Evolutionary conservation across 148 eudicot genomes (phyloP), one percentile per base, ranked within the genome.

Genomic region (Talinum fruticosum): DNA sequence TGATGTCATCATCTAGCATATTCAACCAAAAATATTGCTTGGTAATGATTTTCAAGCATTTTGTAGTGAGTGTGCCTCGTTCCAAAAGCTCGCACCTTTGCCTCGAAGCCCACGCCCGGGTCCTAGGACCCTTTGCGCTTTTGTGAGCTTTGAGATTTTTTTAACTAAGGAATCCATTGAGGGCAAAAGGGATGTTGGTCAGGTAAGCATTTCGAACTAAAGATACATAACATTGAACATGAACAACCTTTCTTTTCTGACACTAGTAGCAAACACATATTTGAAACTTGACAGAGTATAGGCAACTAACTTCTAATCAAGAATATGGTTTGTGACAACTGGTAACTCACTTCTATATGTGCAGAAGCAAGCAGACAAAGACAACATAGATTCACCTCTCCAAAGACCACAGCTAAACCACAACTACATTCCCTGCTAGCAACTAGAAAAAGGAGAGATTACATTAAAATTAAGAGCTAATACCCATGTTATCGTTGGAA

Each of bases 401-500:
- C 8, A 1, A 35, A 53, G 23, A 67, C 30, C 49, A 59, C 34
- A 72, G n/a, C n/a, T n/a, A n/a, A n/a, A n/a, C n/a, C 79, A 61
- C 65, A 41, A 41, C 47, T 28, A 67, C 75, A 81, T 44, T 38
- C 51, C 67, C 65, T 34, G 28, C 59, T 36, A 30, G 62, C 33
- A 77, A 71, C 45, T 28, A 72, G 59, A 62, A 75, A 19, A 75
- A 67, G 47, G 71, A 85, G 73, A 70, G 19, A 38, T 45, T 80
- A 83, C 76, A 80, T 82, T 87, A 89, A 91, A 95, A 87, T 86
- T 81, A 49, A 92, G 97, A 92, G 99, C 97, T 84, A 91, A 95
- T 95, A 95, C 99, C 99, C 86, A 92, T 89, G 71, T 85, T 85
- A 92, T 87, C 87, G 89, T 83, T 92, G 88, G 89, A 95, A 95